A percentile compares a stretch with the other conserved stretches of the same genome.
These are phyloP conservation scores for Aspergillus oerlinghausenensis DNA, from an alignment of 2,329 filamentous ascomycete species.

Conservation along the genomic window DNA sequence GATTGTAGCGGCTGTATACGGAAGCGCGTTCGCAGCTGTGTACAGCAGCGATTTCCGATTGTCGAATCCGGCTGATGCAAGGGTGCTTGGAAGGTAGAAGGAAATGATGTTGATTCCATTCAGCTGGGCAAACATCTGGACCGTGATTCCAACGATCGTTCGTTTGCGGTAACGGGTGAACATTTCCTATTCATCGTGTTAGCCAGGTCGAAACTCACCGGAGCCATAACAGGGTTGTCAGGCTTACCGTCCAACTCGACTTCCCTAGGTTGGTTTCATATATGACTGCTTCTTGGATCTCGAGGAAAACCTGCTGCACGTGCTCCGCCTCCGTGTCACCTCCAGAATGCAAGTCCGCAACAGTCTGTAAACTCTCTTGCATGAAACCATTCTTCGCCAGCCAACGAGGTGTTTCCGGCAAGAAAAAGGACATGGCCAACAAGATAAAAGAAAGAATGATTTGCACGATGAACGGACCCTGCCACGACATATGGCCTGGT, in stretches of 20 bases:
- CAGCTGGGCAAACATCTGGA: constrained; percentile 39
- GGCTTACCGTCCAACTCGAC: constrained; percentile 27
- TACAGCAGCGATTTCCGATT: constrained; percentile 37
- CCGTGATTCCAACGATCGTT: constrained; percentile 39
- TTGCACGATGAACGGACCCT: constrained; percentile 28
- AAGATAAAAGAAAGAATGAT: constrained; percentile 30
- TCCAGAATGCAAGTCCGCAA: constrained; percentile 38
- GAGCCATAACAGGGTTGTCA: neutral
- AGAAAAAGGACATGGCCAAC: constrained; percentile 33
- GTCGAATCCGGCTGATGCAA: constrained; percentile 34
- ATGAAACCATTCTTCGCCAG: constrained; percentile 39
- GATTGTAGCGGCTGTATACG: constrained; percentile 39
- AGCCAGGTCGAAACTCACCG: neutral
- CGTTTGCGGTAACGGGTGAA: constrained; percentile 41
- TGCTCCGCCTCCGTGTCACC: constrained; percentile 32
- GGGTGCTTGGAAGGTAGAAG: constrained; percentile 38
- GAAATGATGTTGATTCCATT: constrained; percentile 43
- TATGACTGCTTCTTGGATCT: constrained; percentile 36
- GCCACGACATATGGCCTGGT: constrained; percentile 30
- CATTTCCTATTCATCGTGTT: constrained; percentile 31
- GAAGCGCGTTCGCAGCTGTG: constrained; percentile 38
- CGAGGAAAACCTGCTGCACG: constrained; percentile 34
- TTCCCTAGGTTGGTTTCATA: constrained; percentile 35
- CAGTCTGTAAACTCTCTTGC: constrained; percentile 36
- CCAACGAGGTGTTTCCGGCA: constrained; percentile 40